Evolutionary conservation across 768 basidiomycete genomes (phyloP).

Genomic region (Mycena belliarum): DNA sequence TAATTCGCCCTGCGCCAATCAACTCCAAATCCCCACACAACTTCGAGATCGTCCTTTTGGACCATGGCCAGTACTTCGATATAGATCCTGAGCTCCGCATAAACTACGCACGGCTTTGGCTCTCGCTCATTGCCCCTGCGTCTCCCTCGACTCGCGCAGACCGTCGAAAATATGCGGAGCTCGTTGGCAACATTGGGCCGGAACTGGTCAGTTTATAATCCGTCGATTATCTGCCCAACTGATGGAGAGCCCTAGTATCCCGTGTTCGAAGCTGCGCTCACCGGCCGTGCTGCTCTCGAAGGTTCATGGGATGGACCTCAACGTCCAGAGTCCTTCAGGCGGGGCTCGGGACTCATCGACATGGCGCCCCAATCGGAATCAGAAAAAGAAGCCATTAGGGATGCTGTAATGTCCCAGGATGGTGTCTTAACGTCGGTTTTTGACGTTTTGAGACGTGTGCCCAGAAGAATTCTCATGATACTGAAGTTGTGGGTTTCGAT

Average conservation of each 20-base stretch:
- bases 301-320: slow-evolving; percentile 51
- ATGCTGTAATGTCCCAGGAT: slow-evolving; percentile 80
- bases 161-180: slow-evolving; percentile 82
- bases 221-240: background rate
- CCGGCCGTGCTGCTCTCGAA: slow-evolving; percentile 77
- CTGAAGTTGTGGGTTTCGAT: slow-evolving; percentile 68
- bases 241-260: slow-evolving; percentile 62
- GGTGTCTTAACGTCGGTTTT: slow-evolving; percentile 85
- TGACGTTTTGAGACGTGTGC: slow-evolving; percentile 83
- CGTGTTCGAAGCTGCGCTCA: slow-evolving; percentile 92
- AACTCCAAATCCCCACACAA: slow-evolving; percentile 81
- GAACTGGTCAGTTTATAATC: slow-evolving; percentile 63
- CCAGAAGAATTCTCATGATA: slow-evolving; percentile 81
- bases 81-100: slow-evolving; percentile 76
- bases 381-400: slow-evolving; percentile 81
- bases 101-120: slow-evolving; percentile 88
- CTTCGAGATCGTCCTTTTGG: slow-evolving; percentile 93
- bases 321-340: slow-evolving; percentile 41
- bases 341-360: slow-evolving; percentile 79
- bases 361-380: slow-evolving; percentile 68
- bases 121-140: slow-evolving; percentile 78
- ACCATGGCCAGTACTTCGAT: slow-evolving; percentile 95
- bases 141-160: slow-evolving; percentile 65
- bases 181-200: slow-evolving; percentile 88
- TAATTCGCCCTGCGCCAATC: slow-evolving; percentile 75